These are phyloP conservation scores for Striga asiatica DNA, from an alignment of 257 asterid genomes.

Conservation along the genomic window DNA sequence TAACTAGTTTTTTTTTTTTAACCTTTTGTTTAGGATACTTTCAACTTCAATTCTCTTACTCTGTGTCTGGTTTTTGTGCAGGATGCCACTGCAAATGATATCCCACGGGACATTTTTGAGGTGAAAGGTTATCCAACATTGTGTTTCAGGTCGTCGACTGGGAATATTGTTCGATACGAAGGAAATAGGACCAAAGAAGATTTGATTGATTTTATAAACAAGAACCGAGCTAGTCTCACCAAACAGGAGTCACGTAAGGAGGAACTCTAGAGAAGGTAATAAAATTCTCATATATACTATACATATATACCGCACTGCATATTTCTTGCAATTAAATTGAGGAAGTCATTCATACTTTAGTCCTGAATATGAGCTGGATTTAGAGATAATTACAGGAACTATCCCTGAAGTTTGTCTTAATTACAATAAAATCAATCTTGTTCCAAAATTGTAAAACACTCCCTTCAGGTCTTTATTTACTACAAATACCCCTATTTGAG, in stretches of 20 bases:
- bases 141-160: slow-evolving; percentile 68
- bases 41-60: not conserved
- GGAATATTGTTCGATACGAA: slow-evolving; percentile 31
- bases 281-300: no score
- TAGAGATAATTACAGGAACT: no score
- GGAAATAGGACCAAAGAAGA: slow-evolving; percentile 70
- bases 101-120: slow-evolving; percentile 43
- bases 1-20: not conserved
- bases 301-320: no score
- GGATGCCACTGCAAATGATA: slow-evolving; percentile 76
- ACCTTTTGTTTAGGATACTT: not conserved
- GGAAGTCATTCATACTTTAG: no score
- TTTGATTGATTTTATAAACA: slow-evolving; percentile 48
- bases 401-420: no score
- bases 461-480: no score
- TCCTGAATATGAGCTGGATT: no score
- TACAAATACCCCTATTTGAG: no score
- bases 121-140: slow-evolving; percentile 64
- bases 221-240: slow-evolving; percentile 39
- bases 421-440: no score
- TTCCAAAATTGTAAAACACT: no score
- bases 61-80: slow-evolving; percentile 19
- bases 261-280: slow-evolving; percentile 45
- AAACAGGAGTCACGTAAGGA: slow-evolving; percentile 42
- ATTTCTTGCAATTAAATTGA: no score